Evolutionary conservation across 345 rosid species (phyloP).

Genomic region (Pseudoturritis turrita): DNA sequence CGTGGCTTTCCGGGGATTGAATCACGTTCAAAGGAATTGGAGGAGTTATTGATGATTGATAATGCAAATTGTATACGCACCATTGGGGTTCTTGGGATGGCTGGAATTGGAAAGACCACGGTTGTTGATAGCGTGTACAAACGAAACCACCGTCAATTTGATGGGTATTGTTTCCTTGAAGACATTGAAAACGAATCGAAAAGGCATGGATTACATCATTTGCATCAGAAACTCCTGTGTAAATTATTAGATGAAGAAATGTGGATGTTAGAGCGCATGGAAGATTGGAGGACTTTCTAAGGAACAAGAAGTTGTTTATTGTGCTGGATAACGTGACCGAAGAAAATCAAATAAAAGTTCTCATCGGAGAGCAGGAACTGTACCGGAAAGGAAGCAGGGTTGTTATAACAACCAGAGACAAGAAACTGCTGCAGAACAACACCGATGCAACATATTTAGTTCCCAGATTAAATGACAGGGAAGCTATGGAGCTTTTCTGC

Average conservation of each 20-base stretch:
- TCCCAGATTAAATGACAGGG: conserved; percentile 2
- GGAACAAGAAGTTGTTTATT: conserved; percentile 22
- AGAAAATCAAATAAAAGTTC: neutral
- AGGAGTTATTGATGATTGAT: conserved; percentile 3
- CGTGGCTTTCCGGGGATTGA: neutral
- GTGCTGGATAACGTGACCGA: conserved; percentile 23
- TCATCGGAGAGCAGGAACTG: neutral
- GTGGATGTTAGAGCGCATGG: conserved; percentile 10
- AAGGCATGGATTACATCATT: neutral
- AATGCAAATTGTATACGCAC: neutral
- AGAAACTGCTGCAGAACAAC: conserved; percentile 9
- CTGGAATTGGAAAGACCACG: conserved; percentile 15
- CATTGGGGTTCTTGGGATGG: conserved; percentile 20
- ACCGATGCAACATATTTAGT: conserved; percentile 3
- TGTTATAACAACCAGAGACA: conserved; percentile 32
- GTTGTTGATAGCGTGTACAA: conserved; percentile 1
- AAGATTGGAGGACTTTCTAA: neutral
- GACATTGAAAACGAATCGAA: neutral
- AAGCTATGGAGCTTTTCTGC: conserved; percentile 31
- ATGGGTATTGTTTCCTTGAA: conserved; percentile 10
- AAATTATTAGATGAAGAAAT: conserved; percentile 11
- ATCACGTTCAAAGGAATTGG: conserved; percentile 12
- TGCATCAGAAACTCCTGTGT: conserved; percentile 8
- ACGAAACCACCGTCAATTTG: neutral
- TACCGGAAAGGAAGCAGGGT: conserved; percentile 21